Evolutionary conservation across 1,139 yeast species (phyloP), one percentile per base, ranked within the genome.

Genomic region (Chernovozyma aurita): DNA sequence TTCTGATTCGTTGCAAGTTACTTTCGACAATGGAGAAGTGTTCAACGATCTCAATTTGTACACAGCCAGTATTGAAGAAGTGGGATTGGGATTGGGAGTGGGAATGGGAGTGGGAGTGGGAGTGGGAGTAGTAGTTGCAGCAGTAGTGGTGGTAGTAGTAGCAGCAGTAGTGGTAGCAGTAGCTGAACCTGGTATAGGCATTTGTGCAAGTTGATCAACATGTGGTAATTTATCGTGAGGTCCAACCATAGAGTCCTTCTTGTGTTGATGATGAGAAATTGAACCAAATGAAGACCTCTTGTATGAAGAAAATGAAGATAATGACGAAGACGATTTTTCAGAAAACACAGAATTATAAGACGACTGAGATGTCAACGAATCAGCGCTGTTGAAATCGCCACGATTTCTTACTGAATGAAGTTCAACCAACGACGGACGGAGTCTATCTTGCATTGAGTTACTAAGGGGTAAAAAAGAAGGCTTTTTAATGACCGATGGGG

Each of bases 401-500:
- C 38, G 38, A 13, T 31, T 40, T 26, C 39, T 34, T 11, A 53
- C 53, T 30, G 46, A 45, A 42, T 70, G 69, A 28, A 68, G 47
- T 42, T 71, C 76, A 28, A 65, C 49, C 30, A 71, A 52, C 2
- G 75, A 67, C 0, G 76, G 75, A 35, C 76, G 57, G 32, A 70
- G 45, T 31, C 57, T 53, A 24, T 67, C 69, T 16, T 53, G 59
- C 22, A 55, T 32, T 9, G 55, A 44, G 18, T 43, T 41, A 16
- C 41, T 39, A 24, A 46, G 43, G 2, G 57, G 54, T 7, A 46
- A 41, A 31, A 49, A 38, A 16, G 56, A 50, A 2, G 59, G 55
- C 34, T 48, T 55, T 36, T 47, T 53, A 18, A 15, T 25, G 15
- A 37, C 21, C 9, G 42, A 37, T 8, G 43, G 46, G 9, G 48